Evolutionary conservation across 768 basidiomycete genomes (phyloP), one percentile per base, ranked within the genome.

Genomic region (Pisolithus tinctorius): DNA sequence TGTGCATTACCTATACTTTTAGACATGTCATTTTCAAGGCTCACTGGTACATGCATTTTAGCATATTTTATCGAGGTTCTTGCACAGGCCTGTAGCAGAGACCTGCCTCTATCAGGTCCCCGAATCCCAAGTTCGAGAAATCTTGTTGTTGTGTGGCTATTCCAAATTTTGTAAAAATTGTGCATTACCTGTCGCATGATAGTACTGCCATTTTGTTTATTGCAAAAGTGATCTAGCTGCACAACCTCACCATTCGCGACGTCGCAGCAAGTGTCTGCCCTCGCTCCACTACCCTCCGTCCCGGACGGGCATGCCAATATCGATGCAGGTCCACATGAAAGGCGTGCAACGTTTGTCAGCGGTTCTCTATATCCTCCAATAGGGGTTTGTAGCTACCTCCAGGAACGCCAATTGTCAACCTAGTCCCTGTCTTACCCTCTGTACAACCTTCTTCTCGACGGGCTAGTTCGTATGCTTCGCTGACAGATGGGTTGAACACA

Each of bases 321-420:
- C 84, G 1, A 72, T 83, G 60, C 76, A 78, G 45, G 74, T 80
- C 69, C 78, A 77, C 51, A 60, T 79, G 58, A 80, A 80, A 71
- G 78, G 78, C 66, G 76, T 82, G 72, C 76, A 60, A 7, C 58
- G 76, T 1, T 73, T 80, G 5, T 65, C 63, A 23, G 65, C 66
- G 0, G 63, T 75, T 1, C 74, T 78, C 3, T 80, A 80, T 83
- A 41, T 80, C 81, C 2, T 78, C 82, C 0, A 79, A 77, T 27
- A 14, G 26, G 2, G 25, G 26, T 45, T 2, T 27, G 4, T 27
- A 13, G 4, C 20, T 20, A 20, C 25, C 43, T 45, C 14, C 43
- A 2, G 14, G 26, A 45, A 8, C 43, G 40, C 40, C 40, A 17
- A 41, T 5, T 14, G 8, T 14, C 16, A 45, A 45, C n/a, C n/a